Conservation (phyloP, 2,329 filamentous ascomycete species). For the Emmonsiellopsis sp. region DNA sequence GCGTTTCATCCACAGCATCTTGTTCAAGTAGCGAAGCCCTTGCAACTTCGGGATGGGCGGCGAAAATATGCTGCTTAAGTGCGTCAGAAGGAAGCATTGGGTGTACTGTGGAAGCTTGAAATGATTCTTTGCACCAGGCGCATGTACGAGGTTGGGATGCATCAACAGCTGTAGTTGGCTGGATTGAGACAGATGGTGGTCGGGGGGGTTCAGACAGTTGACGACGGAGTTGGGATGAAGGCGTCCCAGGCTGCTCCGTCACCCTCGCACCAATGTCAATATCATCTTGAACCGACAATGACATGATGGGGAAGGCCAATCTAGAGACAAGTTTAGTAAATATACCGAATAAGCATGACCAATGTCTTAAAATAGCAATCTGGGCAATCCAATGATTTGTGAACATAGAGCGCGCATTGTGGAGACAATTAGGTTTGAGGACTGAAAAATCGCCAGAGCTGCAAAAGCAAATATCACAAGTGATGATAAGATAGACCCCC, state of each 20-base stretch:
- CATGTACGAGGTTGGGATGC: slow-evolving; percentile 20
- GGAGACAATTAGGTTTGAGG: too few species aligned
- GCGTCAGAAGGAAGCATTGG: slow-evolving; percentile 18
- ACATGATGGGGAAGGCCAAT: slow-evolving; percentile 17
- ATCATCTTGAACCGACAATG: slow-evolving; percentile 24
- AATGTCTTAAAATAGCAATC: not conserved
- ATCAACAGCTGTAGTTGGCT: slow-evolving; percentile 17
- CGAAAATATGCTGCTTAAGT: slow-evolving; percentile 26
- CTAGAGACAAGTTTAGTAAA: not conserved
- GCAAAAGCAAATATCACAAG: too few species aligned
- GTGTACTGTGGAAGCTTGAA: slow-evolving; percentile 19
- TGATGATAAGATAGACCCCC: too few species aligned
- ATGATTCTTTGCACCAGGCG: slow-evolving; percentile 27
- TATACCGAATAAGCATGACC: not conserved
- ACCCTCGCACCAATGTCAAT: slow-evolving; percentile 28
- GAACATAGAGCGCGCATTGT: too few species aligned
- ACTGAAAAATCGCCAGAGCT: too few species aligned
- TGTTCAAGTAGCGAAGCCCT: slow-evolving; percentile 17
- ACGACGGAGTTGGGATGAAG: slow-evolving; percentile 25
- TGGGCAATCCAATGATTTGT: too few species aligned
- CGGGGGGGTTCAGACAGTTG: slow-evolving; percentile 31
- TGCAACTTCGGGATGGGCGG: slow-evolving; percentile 24
- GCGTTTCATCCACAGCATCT: slow-evolving; percentile 8
- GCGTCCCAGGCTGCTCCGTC: not conserved
- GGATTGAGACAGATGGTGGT: slow-evolving; percentile 25